Base-by-base conservation (phyloP, 108 stramenopile genomes). In the Nitzschia sp. region DNA sequence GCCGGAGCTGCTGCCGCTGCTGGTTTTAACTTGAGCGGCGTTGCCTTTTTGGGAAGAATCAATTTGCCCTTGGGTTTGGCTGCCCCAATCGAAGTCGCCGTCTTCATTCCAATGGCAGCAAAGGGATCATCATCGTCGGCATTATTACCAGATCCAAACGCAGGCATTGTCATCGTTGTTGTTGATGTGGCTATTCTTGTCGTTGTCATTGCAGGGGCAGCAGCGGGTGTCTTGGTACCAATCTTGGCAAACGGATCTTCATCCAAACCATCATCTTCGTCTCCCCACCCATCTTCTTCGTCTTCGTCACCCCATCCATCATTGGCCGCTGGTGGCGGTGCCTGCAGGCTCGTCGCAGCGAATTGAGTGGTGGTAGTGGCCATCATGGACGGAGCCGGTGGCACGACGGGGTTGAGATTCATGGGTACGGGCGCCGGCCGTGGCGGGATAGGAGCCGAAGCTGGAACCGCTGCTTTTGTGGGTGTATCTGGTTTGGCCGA, bases 81-180 rank as follows among this genome's bases (percentile, higher is more conserved):
- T 21, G 54, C 30, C 1, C 64, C 65, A 19, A 31, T 6, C 42
- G 53, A 70, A 28, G 57, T 66, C 15, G 77, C 56, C 46, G 69
- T 53, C 45, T 64, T 77, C n/a, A 75, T 62, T 13, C 78, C 87
- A 71, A 88, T 75, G 1, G 87, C 81, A n/a, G 84, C 80, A 57
- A 88, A 88, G 27, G 85, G 76, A 68, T 88, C 87, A 29, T 75
- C 82, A 45, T 82, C 80, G n/a, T 51, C 54, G 15, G 51, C 64
- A 8, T n/a, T 57, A 28, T 49, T 64, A 18, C 48, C 36, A 25
- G 32, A 15, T 35, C 59, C 32, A 29, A 25, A 42, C 25, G 34
- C 35, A 21, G 60, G 23, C 34, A 35, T 47, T 19, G 45, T 15
- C 19, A 29, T n/a, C 32, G 58, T 19, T 15, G 29, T 1, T n/a